A percentile compares a stretch with the other conserved stretches of the same genome.
Conservation (phyloP, 1,284 basidiomycete species). For the Schizopora paradoxa region DNA sequence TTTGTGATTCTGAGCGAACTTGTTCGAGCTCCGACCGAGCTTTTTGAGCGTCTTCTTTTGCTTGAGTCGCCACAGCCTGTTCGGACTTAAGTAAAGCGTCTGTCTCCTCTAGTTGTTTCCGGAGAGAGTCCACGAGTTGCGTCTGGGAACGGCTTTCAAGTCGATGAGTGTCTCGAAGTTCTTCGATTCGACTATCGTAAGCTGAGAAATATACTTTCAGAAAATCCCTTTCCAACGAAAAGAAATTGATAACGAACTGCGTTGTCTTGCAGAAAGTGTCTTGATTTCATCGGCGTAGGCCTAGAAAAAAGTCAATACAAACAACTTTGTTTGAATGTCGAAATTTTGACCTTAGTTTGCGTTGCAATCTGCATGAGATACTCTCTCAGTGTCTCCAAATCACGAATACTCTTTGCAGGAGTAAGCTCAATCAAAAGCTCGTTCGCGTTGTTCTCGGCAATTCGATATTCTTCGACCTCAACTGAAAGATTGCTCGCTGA, state of each 20-base stretch:
- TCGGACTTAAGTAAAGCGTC: slow-evolving; percentile 63
- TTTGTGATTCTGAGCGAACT: slow-evolving; percentile 57
- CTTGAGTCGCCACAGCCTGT: slow-evolving; percentile 39
- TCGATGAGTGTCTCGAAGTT: slow-evolving; percentile 76
- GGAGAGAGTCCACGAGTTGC: slow-evolving; percentile 66
- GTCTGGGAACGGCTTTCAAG: slow-evolving; percentile 74
- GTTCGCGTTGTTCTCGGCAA: slow-evolving; percentile 68
- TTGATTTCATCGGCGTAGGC: slow-evolving; percentile 69
- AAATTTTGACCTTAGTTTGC: slow-evolving; percentile 62
- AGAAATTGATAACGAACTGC: slow-evolving; percentile 45
- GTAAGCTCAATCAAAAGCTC: slow-evolving; percentile 67
- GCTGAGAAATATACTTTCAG: slow-evolving; percentile 38
- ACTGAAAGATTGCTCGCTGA: too few species aligned
- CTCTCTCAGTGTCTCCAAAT: slow-evolving; percentile 64
- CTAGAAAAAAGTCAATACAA: slow-evolving; percentile 31
- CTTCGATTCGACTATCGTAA: slow-evolving; percentile 79
- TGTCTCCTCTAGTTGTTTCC: slow-evolving; percentile 61
- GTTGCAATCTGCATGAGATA: slow-evolving; percentile 62
- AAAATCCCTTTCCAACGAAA: background rate
- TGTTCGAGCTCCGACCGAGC: slow-evolving; percentile 50
- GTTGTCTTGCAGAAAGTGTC: slow-evolving; percentile 62
- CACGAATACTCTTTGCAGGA: slow-evolving; percentile 61
- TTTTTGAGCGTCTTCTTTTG: slow-evolving; percentile 43
- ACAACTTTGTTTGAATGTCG: background rate
- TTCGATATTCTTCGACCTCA: slow-evolving; percentile 68